phyloP scores from a whole-genome alignment of 2,329 filamentous ascomycete genomes.

The Neospermospora avenae region DNA sequence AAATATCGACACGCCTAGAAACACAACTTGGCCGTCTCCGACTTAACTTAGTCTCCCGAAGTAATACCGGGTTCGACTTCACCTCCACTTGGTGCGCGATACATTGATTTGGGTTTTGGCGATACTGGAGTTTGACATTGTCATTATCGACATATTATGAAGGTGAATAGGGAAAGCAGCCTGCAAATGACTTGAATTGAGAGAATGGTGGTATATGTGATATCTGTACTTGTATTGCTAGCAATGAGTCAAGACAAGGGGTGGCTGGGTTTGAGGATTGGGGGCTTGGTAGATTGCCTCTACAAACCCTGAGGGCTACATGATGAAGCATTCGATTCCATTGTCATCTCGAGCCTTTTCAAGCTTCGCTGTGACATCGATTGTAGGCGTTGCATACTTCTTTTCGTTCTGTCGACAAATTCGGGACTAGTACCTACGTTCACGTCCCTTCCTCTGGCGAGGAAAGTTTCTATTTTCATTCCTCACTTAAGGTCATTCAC shows the following conservation, averaged over 20 bases:
- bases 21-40: neutral
- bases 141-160: conserved; percentile 2
- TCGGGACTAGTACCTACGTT: no score
- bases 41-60: neutral
- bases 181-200: neutral
- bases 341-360: neutral
- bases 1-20: neutral
- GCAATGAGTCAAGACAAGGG: neutral
- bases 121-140: conserved; percentile 13
- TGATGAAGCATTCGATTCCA: conserved; percentile 6
- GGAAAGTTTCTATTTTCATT: no score
- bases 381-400: neutral
- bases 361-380: neutral
- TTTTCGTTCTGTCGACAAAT: no score
- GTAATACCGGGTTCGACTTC: neutral
- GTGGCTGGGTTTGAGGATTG: neutral
- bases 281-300: neutral
- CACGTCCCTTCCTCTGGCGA: no score
- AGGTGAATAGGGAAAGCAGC: neutral
- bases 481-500: no score
- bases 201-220: conserved; percentile 8
- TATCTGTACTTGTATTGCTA: conserved; percentile 23
- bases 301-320: neutral
- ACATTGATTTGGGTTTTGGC: conserved; percentile 6
- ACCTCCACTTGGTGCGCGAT: neutral